Conservation (phyloP, 176 grass and related monocot species). For the Alopecurus myosuroides region DNA sequence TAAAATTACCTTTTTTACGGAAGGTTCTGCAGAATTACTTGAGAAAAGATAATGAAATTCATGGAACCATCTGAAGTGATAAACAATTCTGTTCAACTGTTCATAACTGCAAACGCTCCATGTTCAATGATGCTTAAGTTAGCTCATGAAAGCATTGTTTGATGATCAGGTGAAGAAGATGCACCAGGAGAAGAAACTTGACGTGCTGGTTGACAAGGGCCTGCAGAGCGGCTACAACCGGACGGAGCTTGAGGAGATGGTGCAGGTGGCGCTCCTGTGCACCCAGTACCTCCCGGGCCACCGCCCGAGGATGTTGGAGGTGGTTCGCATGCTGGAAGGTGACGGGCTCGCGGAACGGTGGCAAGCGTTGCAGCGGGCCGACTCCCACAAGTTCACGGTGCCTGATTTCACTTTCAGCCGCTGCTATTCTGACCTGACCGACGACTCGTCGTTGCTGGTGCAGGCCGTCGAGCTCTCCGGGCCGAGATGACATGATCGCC, state of each 20-base stretch:
- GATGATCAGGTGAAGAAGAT: constrained; percentile 90
- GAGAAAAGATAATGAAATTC: background rate
- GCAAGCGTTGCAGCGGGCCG: constrained; percentile 71
- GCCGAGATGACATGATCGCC: constrained; percentile 57
- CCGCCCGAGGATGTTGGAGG: constrained; percentile 88
- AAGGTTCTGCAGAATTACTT: background rate
- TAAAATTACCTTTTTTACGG: no score
- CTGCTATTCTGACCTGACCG: constrained; percentile 76
- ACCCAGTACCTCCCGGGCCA: constrained; percentile 84
- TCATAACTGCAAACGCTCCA: background rate
- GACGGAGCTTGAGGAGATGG: constrained; percentile 93
- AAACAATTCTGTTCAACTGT: background rate
- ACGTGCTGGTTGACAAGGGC: constrained; percentile 73
- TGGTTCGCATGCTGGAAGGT: constrained; percentile 91
- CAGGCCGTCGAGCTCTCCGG: constrained; percentile 94
- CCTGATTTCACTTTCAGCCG: constrained; percentile 75
- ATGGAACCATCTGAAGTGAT: background rate
- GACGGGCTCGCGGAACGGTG: constrained; percentile 90
- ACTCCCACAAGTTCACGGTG: constrained; percentile 61
- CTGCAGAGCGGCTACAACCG: constrained; percentile 52
- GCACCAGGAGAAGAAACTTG: constrained; percentile 92
- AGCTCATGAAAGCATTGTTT: background rate
- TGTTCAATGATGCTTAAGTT: background rate
- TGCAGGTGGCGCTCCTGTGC: constrained; percentile 85
- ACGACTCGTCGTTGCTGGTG: constrained; percentile 86